A percentile compares a stretch with the other conserved stretches of the same genome.
Conservation (phyloP, 345 rosid genomes). For the Populus pruinosa region DNA sequence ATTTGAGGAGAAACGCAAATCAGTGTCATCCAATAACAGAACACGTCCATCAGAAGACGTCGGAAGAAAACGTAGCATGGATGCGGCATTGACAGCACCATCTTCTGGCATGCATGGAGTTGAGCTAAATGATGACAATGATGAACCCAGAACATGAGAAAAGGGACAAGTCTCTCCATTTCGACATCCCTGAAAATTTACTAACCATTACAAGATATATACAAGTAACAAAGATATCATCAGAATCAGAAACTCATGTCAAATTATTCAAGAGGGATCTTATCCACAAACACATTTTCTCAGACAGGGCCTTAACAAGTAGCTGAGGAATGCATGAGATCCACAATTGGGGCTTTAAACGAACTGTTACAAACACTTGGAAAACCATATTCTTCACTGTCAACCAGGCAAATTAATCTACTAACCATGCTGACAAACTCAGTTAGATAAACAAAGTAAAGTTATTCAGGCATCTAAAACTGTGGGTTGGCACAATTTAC, state of each 20-base stretch:
- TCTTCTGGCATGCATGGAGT: constrained; percentile 55
- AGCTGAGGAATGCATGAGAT: neutral
- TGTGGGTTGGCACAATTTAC: neutral
- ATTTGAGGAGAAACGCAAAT: constrained; percentile 56
- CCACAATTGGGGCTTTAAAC: neutral
- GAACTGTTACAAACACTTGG: neutral
- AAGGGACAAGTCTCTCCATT: constrained; percentile 63
- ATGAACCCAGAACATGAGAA: constrained; percentile 52
- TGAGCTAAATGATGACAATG: constrained; percentile 21
- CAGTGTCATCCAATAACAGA: constrained; percentile 69
- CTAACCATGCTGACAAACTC: neutral
- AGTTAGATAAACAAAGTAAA: neutral
- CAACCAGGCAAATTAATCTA: neutral
- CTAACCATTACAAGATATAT: constrained; percentile 12
- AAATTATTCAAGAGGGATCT: neutral
- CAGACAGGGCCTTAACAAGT: neutral
- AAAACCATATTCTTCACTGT: neutral
- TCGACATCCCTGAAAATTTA: constrained; percentile 74
- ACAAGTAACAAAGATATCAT: neutral
- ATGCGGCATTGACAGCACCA: constrained; percentile 36
- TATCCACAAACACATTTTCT: neutral
- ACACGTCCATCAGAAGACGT: constrained; percentile 43
- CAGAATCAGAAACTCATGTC: neutral
- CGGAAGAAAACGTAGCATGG: constrained; percentile 53
- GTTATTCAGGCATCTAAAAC: neutral